Conservation (phyloP, 2,329 filamentous ascomycete species). For the Gliomastix tumulicola region DNA sequence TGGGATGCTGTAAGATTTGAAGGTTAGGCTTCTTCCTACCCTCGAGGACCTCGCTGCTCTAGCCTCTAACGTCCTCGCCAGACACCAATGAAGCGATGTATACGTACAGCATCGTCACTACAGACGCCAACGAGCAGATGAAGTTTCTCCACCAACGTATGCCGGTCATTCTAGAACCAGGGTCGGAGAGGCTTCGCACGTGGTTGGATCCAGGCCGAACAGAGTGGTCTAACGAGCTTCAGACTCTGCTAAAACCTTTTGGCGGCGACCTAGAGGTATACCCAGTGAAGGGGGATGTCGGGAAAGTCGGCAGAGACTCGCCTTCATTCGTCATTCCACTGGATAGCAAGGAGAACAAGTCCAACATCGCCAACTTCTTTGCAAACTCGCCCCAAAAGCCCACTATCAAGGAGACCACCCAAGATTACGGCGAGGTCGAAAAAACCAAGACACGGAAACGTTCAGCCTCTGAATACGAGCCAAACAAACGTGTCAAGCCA, state of each 20-base stretch:
- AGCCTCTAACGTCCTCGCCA: too few species aligned
- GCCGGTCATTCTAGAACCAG: constrained; percentile 83
- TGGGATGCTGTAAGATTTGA: constrained; percentile 87
- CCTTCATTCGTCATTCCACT: constrained; percentile 77
- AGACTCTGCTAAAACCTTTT: constrained; percentile 73
- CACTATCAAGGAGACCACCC: background rate
- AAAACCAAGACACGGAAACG: too few species aligned
- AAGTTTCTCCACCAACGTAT: constrained; percentile 89
- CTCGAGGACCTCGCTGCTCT: too few species aligned
- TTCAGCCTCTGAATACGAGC: background rate
- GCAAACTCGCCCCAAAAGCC: constrained; percentile 40
- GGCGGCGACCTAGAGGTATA: constrained; percentile 76
- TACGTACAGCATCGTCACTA: constrained; percentile 93
- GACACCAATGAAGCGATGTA: constrained; percentile 58
- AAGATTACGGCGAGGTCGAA: background rate
- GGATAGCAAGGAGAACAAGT: constrained; percentile 80
- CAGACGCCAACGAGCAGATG: constrained; percentile 73
- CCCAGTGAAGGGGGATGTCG: constrained; percentile 80
- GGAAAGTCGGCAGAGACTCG: constrained; percentile 90
- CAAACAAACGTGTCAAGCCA: background rate
- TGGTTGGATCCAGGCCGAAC: constrained; percentile 72
- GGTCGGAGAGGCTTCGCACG: constrained; percentile 58
- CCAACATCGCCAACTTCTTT: constrained; percentile 93
- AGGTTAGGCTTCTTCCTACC: constrained; percentile 39
- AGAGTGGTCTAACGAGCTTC: constrained; percentile 73